phyloP scores from a whole-genome alignment of 805 yeast genomes.

The Zygoascus biomembranicola region DNA sequence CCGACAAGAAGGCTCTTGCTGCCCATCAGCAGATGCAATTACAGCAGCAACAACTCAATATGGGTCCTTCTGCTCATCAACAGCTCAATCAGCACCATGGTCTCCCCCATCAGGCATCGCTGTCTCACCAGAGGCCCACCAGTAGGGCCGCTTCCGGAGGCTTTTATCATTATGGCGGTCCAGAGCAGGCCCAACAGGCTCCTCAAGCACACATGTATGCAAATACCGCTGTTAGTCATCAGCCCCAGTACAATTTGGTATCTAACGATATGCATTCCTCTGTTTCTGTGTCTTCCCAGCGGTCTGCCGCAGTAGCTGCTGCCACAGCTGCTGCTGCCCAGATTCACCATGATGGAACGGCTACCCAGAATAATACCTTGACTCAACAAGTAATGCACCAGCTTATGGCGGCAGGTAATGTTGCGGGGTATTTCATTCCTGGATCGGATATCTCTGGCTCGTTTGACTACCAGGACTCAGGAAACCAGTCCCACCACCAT shows the following conservation, averaged over 20 bases:
- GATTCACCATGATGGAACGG: neutral
- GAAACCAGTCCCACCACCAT: neutral
- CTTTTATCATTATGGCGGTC: neutral
- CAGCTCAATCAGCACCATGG: neutral
- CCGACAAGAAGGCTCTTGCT: slow-evolving; percentile 19
- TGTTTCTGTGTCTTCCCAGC: neutral
- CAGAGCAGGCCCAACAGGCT: neutral
- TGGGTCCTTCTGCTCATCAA: neutral
- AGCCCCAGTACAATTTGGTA: neutral
- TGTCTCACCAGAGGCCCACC: neutral
- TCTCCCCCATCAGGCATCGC: neutral
- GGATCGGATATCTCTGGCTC: slow-evolving; percentile 21
- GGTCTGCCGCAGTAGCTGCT: neutral
- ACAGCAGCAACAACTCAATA: slow-evolving; percentile 16
- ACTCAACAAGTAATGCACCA: neutral
- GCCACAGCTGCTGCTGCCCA: neutral
- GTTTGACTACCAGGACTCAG: slow-evolving; percentile 19
- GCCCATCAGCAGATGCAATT: slow-evolving; percentile 16
- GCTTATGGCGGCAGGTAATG: neutral
- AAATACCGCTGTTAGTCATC: neutral
- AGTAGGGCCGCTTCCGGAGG: neutral
- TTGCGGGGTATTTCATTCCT: slow-evolving; percentile 17
- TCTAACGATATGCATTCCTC: neutral
- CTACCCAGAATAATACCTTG: neutral
- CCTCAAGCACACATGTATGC: neutral